Evolutionary conservation across 1,284 basidiomycete genomes (phyloP).

Genomic region (Wallemia hederae): DNA sequence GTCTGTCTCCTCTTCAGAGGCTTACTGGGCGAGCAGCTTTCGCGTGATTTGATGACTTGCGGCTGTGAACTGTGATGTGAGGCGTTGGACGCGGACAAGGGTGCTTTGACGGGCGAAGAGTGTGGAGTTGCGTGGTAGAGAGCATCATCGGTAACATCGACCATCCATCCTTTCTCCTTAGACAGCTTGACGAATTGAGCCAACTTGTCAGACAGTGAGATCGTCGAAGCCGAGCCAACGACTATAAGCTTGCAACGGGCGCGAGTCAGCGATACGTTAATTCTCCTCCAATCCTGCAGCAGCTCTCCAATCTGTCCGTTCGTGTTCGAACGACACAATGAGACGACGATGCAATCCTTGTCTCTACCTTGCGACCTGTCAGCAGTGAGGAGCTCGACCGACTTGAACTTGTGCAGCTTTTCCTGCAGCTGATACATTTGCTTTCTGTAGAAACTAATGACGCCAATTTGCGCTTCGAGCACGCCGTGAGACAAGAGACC

Average conservation of each 20-base stretch:
- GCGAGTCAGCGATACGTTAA: constrained; percentile 90
- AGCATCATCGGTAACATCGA: not conserved
- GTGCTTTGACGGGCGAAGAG: not conserved
- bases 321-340: constrained; percentile 61
- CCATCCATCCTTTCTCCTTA: constrained; percentile 40
- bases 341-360: constrained; percentile 80
- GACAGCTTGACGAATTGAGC: constrained; percentile 43
- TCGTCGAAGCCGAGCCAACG: constrained; percentile 49
- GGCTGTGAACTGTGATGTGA: not conserved
- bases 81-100: not conserved
- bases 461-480: constrained; percentile 37
- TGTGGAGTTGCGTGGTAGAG: too few relatives aligned
- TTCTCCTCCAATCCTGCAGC: constrained; percentile 70
- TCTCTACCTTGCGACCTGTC: constrained; percentile 88
- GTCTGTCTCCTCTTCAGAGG: not conserved
- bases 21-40: not conserved
- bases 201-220: constrained; percentile 31
- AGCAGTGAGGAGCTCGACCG: constrained; percentile 69
- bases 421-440: constrained; percentile 61
- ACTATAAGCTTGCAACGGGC: constrained; percentile 70
- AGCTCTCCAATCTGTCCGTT: constrained; percentile 48
- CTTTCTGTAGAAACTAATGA: constrained; percentile 77
- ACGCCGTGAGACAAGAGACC: constrained; percentile 38
- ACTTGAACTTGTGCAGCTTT: constrained; percentile 21
- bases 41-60: not conserved